Evolutionary conservation across 2,329 filamentous ascomycete genomes (phyloP).

Genomic region (Cadophora sp.): DNA sequence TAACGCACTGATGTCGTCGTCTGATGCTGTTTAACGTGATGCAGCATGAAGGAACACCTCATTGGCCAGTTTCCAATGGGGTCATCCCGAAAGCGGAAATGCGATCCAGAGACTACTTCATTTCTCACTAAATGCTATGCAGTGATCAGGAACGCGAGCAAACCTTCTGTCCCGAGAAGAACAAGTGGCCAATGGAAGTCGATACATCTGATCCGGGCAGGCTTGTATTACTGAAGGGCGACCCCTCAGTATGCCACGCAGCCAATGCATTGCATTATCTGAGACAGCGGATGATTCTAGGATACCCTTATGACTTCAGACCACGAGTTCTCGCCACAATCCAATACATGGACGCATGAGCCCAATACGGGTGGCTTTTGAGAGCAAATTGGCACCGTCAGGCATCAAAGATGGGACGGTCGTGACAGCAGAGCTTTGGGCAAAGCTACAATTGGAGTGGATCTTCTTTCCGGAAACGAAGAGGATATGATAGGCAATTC

Average conservation of each 20-base stretch:
- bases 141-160: conserved; percentile 15
- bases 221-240: background rate
- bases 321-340: background rate
- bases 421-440: background rate
- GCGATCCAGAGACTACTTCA: conserved; percentile 30
- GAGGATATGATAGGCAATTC: background rate
- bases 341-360: conserved; percentile 9
- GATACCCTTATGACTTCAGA: background rate
- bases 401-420: conserved; percentile 15
- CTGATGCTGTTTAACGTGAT: conserved; percentile 26
- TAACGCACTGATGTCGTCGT: conserved; percentile 2
- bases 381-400: background rate
- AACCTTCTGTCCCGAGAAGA: background rate
- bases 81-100: conserved; percentile 33
- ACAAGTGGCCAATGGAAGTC: background rate
- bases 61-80: conserved; percentile 13
- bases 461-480: background rate
- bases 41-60: background rate
- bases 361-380: conserved; percentile 12
- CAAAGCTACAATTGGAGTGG: background rate
- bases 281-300: background rate
- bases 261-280: conserved; percentile 12
- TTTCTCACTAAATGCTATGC: conserved; percentile 12
- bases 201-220: background rate
- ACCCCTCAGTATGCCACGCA: conserved; percentile 15